A percentile compares a stretch with the other conserved stretches of the same genome.
phyloP scores from a whole-genome alignment of 2,329 filamentous ascomycete species.

The Fusarium fracticaudum region DNA sequence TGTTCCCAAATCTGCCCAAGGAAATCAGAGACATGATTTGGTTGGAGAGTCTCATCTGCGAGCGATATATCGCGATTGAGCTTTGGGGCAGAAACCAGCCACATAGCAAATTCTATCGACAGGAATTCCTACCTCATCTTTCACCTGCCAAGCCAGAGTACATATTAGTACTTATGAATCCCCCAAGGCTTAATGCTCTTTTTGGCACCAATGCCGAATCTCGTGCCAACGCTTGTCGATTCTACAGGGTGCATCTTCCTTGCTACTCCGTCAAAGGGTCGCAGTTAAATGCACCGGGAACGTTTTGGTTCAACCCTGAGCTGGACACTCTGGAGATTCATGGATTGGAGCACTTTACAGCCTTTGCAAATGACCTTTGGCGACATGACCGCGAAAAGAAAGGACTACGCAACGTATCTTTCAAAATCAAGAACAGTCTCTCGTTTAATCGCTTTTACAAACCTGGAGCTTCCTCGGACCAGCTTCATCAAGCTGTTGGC shows the following conservation, averaged over 20 bases:
- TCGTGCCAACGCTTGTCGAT: not conserved
- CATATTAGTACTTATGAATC: not conserved
- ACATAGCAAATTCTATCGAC: not conserved
- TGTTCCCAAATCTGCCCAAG: not conserved
- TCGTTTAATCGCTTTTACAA: not conserved
- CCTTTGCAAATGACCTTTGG: not conserved
- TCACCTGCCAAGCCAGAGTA: not conserved
- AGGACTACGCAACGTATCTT: not conserved
- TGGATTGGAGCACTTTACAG: not conserved
- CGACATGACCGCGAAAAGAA: not conserved
- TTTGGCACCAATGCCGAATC: not conserved
- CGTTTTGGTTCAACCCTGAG: not conserved
- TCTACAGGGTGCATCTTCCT: not conserved
- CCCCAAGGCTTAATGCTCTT: not conserved
- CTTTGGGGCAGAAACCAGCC: fast-evolving
- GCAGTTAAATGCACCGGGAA: not conserved
- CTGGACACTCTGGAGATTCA: not conserved
- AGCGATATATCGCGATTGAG: not conserved
- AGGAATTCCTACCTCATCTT: fast-evolving
- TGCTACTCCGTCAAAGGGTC: not conserved
- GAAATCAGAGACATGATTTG: not conserved
- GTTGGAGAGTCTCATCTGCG: not conserved
- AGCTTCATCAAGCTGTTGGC: not conserved
- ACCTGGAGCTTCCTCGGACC: not conserved
- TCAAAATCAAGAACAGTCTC: not conserved